These are phyloP conservation scores for Lentithecium fluviatile DNA, from an alignment of 495 filamentous ascomycete species.

Conservation along the genomic window DNA sequence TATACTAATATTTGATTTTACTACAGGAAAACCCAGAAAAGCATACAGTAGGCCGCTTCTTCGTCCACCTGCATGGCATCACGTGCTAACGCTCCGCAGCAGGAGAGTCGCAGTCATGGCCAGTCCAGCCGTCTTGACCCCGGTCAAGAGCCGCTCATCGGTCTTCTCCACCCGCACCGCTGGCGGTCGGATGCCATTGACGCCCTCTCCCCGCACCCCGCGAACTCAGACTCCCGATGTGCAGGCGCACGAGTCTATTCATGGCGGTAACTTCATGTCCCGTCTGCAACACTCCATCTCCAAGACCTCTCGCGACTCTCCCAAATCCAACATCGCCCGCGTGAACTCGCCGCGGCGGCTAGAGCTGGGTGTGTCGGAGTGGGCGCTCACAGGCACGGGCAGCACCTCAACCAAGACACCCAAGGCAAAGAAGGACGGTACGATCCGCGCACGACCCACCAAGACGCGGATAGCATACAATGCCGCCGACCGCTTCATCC, in stretches of 20 bases:
- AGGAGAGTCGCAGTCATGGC: slow-evolving; percentile 61
- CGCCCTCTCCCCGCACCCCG: slow-evolving; percentile 79
- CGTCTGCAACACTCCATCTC: slow-evolving; percentile 68
- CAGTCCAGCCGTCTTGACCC: slow-evolving; percentile 82
- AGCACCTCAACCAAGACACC: slow-evolving; percentile 65
- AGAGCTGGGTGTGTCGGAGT: slow-evolving; percentile 92
- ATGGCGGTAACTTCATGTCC: slow-evolving; percentile 59
- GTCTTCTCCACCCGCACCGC: slow-evolving; percentile 91
- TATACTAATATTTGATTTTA: slow-evolving; percentile 34
- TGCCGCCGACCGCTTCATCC: slow-evolving; percentile 93
- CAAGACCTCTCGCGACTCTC: slow-evolving; percentile 65
- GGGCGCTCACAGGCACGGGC: slow-evolving; percentile 80
- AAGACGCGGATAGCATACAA: slow-evolving; percentile 80
- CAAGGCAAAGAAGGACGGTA: slow-evolving; percentile 61
- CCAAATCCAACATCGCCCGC: slow-evolving; percentile 92
- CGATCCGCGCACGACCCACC: slow-evolving; percentile 61
- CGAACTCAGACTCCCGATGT: slow-evolving; percentile 59
- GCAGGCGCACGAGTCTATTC: slow-evolving; percentile 63
- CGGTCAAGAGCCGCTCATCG: slow-evolving; percentile 87
- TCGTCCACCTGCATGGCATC: not conserved
- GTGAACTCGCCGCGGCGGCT: slow-evolving; percentile 70
- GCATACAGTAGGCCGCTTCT: slow-evolving; percentile 26
- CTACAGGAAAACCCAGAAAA: slow-evolving; percentile 29
- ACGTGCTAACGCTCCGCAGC: slow-evolving; percentile 14
- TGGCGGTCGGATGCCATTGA: slow-evolving; percentile 77